These are phyloP conservation scores for Parachaetomium inaequale DNA, from an alignment of 495 filamentous ascomycete species.

Conservation along the genomic window DNA sequence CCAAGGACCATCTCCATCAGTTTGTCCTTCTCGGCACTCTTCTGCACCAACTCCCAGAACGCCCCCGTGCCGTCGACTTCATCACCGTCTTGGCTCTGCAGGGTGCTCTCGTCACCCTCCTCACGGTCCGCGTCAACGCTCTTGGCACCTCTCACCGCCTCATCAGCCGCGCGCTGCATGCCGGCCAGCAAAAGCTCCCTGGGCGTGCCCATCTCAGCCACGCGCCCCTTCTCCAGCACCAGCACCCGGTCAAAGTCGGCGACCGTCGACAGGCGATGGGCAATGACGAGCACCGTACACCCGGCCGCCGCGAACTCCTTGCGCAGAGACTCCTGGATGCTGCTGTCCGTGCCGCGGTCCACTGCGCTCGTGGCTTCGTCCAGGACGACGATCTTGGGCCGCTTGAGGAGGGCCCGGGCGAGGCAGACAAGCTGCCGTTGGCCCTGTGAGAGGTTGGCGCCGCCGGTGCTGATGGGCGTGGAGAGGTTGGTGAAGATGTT, in stretches of 20 bases:
- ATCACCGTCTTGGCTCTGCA: neutral
- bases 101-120: neutral
- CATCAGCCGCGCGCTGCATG: constrained; percentile 7
- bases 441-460: constrained; percentile 52
- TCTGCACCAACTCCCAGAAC: constrained; percentile 30
- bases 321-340: constrained; percentile 69
- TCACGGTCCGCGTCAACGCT: neutral
- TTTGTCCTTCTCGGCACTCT: constrained; percentile 30
- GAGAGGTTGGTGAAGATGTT: constrained; percentile 30
- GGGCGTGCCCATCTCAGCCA: constrained; percentile 52
- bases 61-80: constrained; percentile 24
- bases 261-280: constrained; percentile 68
- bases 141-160: neutral
- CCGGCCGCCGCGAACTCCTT: constrained; percentile 62
- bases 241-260: constrained; percentile 67
- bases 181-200: constrained; percentile 24
- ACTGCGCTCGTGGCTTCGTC: constrained; percentile 83
- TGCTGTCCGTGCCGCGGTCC: constrained; percentile 66
- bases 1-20: constrained; percentile 26
- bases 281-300: constrained; percentile 75
- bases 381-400: constrained; percentile 75
- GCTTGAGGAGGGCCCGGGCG: constrained; percentile 64
- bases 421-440: constrained; percentile 69
- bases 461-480: constrained; percentile 31
- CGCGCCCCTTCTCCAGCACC: constrained; percentile 56